These are phyloP conservation scores for Fraxinus americana DNA, from an alignment of 257 asterid species.

Conservation along the genomic window DNA sequence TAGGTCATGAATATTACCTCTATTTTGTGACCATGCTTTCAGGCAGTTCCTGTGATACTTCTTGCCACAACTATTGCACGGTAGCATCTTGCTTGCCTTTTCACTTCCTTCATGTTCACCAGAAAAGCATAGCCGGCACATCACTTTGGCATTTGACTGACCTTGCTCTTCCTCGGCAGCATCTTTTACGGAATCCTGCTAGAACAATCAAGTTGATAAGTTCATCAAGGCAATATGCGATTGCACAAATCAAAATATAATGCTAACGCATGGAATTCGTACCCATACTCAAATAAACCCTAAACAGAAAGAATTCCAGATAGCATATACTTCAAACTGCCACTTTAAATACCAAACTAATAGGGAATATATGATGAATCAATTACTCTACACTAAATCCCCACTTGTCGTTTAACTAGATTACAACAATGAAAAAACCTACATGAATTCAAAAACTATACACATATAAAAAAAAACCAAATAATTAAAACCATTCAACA, in stretches of 20 bases:
- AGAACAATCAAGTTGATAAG: slow-evolving; percentile 7
- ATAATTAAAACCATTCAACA: slow-evolving; percentile 1
- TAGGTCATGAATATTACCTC: slow-evolving; percentile 38
- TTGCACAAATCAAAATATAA: slow-evolving; percentile 1
- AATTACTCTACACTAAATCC: not conserved
- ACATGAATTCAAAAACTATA: not conserved
- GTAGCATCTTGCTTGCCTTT: slow-evolving; percentile 51
- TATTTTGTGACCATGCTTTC: slow-evolving; percentile 52
- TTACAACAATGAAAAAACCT: not conserved
- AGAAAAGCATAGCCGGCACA: slow-evolving; percentile 56
- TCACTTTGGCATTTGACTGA: slow-evolving; percentile 42
- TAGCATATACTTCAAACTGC: not conserved
- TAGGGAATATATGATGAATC: not conserved
- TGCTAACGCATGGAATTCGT: slow-evolving; percentile 3
- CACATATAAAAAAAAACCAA: slow-evolving; percentile 11
- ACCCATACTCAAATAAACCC: slow-evolving; percentile 1
- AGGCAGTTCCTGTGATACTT: slow-evolving; percentile 56
- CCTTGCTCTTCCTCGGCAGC: slow-evolving; percentile 44
- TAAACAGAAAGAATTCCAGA: not conserved
- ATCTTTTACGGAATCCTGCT: slow-evolving; percentile 39
- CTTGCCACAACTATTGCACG: slow-evolving; percentile 55
- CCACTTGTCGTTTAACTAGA: not conserved
- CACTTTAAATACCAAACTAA: not conserved
- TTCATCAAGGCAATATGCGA: slow-evolving; percentile 22
- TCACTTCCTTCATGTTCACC: slow-evolving; percentile 59